Evolutionary conservation across 805 yeast genomes (phyloP), one percentile per base, ranked within the genome.

Genomic region (Candida nanaspora): DNA sequence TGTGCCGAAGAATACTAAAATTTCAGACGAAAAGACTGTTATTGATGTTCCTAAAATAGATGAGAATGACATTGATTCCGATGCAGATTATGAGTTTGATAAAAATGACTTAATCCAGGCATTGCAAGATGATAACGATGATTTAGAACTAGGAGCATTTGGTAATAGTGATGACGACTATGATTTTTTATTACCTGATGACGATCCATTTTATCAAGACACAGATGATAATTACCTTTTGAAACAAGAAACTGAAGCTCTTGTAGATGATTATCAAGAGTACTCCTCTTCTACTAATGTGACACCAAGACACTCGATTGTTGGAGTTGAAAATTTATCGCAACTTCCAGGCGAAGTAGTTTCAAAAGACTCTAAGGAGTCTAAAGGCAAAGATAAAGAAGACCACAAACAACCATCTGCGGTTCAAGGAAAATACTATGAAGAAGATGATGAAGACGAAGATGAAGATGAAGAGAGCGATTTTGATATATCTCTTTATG

Each of bases 81-180:
- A 79, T 42, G 86, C 77, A 10, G 89, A 80, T 51, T 79, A 80
- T 49, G 80, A 74, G 48, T 69, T 74, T 44, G 80, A 63, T 46
- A 67, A 70, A 36, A 73, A 73, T 42, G 74, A 69, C 42, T 59
- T 68, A 36, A 61, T 70, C 29, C 61, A 56, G 39, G 59, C 68
- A 8, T 48, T 63, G 34, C 61, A 63, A 42, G 58, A 59, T 28
- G 68, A 63, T 49, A 60, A 63, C 40, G 67, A 63, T 36, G 68
- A 63, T 34, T 49, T 63, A 15, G 68, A 63, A 42, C 45, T 62
- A 34, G 50, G 50, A 32, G 52, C 57, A 8, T 52, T 61, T 42
- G 66, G 64, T n/a, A 52, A 58, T 38, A 55, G 56, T 32, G 65
- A 59, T 35, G 66, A 61, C 28, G 66, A 61, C 32, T 53, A 55